phyloP scores from a whole-genome alignment of 139 green algal genomes.

The Chlorella sp. region DNA sequence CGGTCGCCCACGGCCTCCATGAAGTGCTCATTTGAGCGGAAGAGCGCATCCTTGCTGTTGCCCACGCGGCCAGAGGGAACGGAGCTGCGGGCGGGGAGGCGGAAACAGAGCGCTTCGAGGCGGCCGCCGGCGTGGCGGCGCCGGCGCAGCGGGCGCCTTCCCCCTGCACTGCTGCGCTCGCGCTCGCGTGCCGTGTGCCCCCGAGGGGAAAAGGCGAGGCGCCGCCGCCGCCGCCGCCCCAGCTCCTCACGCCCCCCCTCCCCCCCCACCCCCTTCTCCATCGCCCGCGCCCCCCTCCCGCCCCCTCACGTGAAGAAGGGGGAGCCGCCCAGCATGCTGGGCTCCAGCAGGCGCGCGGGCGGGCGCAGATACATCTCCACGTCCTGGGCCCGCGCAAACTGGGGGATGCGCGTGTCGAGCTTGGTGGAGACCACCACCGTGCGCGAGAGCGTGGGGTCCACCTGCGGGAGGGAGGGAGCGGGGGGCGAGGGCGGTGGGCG shows the following conservation, averaged over 20 bases:
- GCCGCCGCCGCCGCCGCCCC: too few species aligned
- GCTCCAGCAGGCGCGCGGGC: conserved; percentile 62
- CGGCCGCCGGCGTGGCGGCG: too few species aligned
- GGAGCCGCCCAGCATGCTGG: conserved; percentile 81
- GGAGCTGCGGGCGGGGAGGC: conserved; percentile 57
- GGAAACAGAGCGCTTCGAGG: too few species aligned
- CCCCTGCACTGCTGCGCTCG: too few species aligned
- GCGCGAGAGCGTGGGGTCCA: conserved; percentile 85
- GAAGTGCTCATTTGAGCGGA: conserved; percentile 92
- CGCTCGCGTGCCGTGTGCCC: too few species aligned
- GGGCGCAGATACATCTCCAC: conserved; percentile 91
- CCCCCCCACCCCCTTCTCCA: too few species aligned
- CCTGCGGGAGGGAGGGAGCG: conserved; percentile 38
- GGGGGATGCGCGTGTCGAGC: conserved; percentile 93
- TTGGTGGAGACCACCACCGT: conserved; percentile 97
- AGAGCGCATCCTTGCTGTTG: conserved; percentile 71
- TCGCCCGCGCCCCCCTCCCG: too few species aligned
- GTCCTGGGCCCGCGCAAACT: conserved; percentile 85
- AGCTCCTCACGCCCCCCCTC: too few species aligned
- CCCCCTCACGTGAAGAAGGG: conserved; percentile 90
- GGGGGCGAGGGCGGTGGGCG: too few species aligned
- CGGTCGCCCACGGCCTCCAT: conserved; percentile 74
- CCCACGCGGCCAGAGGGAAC: conserved; percentile 91
- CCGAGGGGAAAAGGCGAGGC: too few species aligned
- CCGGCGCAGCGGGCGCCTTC: too few species aligned